phyloP scores from a whole-genome alignment of 441 rosid species.

The Aquilaria agallochum region DNA sequence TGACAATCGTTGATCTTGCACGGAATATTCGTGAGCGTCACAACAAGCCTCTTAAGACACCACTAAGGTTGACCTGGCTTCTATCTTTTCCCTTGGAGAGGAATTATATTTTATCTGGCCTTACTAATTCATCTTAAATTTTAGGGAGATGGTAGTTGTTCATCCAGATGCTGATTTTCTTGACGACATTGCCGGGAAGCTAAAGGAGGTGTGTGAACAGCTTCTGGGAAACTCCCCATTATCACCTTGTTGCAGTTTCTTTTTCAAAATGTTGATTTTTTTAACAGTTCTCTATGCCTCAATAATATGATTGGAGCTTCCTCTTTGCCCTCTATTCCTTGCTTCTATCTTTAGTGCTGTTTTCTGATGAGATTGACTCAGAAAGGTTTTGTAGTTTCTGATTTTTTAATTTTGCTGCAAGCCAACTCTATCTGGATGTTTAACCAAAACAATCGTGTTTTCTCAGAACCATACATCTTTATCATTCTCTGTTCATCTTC shows the following conservation, averaged over 20 bases:
- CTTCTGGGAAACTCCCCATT: background rate
- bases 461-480: no score
- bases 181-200: conserved; percentile 86
- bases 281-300: background rate
- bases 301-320: no score
- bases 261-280: background rate
- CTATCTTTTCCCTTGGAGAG: background rate
- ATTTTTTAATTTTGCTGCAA: no score
- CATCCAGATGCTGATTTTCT: conserved; percentile 91
- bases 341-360: no score
- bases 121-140: conserved; percentile 14
- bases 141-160: conserved; percentile 89
- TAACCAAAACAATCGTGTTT: no score
- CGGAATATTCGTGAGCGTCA: conserved; percentile 97
- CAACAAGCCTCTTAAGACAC: conserved; percentile 90
- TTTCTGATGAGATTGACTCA: no score
- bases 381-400: no score
- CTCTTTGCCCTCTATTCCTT: no score
- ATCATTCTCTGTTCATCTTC: no score
- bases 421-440: no score
- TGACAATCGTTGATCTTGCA: conserved; percentile 91
- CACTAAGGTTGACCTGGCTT: conserved; percentile 57
- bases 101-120: background rate
- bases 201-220: conserved; percentile 66
- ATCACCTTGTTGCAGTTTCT: background rate